Evolutionary conservation across 2,329 filamentous ascomycete species (phyloP).

Genomic region (Tolypocladium album): DNA sequence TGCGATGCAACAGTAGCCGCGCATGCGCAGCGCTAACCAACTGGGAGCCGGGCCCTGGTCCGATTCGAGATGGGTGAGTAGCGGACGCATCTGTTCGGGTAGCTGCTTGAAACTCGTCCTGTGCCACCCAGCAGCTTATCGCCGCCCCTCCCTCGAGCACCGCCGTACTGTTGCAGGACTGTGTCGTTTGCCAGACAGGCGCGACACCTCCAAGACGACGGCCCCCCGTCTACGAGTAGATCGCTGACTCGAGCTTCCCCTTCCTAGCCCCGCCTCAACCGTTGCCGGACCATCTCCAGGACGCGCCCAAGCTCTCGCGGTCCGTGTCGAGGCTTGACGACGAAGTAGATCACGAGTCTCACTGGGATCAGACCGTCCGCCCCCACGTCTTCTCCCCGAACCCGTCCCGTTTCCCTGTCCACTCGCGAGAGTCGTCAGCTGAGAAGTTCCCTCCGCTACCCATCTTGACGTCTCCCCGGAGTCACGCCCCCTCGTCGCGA

Average conservation of each 20-base stretch:
- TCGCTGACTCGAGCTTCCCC: constrained; percentile 4
- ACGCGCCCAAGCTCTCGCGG: constrained; percentile 41
- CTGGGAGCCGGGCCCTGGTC: constrained; percentile 11
- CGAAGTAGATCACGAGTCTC: constrained; percentile 38
- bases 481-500: constrained; percentile 30
- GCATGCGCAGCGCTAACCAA: constrained; percentile 8
- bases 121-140: not conserved
- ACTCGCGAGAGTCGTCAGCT: constrained; percentile 48
- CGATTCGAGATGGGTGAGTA: constrained; percentile 15
- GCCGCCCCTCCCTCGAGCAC: not conserved
- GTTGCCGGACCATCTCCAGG: constrained; percentile 43
- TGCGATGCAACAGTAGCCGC: constrained; percentile 6
- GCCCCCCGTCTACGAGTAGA: not conserved
- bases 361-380: constrained; percentile 42
- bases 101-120: not conserved
- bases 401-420: constrained; percentile 29
- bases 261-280: constrained; percentile 47
- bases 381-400: constrained; percentile 30
- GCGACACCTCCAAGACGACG: not conserved
- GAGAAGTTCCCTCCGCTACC: constrained; percentile 34
- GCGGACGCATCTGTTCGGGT: not conserved
- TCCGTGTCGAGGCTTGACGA: constrained; percentile 40
- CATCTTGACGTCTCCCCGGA: constrained; percentile 23
- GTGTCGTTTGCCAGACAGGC: not conserved
- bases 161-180: not conserved